Evolutionary conservation across 208 protist genomes (phyloP), one percentile per base, ranked within the genome.

Genomic region (Novymonas esmeraldas): DNA sequence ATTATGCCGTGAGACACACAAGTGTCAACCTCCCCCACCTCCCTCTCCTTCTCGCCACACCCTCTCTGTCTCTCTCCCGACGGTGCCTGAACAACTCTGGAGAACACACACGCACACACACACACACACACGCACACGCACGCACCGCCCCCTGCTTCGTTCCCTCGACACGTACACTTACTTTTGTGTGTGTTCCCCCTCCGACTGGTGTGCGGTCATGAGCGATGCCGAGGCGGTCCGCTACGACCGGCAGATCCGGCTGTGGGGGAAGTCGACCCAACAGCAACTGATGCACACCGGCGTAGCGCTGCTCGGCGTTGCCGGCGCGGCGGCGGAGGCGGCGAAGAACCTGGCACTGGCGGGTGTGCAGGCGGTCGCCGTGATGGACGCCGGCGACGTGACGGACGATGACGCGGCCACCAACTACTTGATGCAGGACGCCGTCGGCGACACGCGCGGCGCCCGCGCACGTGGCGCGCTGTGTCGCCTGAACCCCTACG

Each of bases 211-310:
- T 20, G 14, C 34, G 29, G 10, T 10, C 36, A 85, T 87, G 82
- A 82, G 63, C 44, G 59, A 61, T 2, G 87, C 82, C 6, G 91
- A 95, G 69, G 74, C 74, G 41, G 78, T 83, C 20, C 82, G 91
- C n/a, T 98, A 98, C 64, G 95, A 98, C 71, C 85, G 95, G 26
- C 95, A 98, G 64, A 89, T 98, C 7, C 84, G 95, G 13, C 72
- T 98, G 58, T 98, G 95, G 94, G 95, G 95, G 34, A 83, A 87
- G 50, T 79, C 87, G 18, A 85, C 92, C 14, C 95, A 98, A 77
- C 73, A 96, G 73, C 87, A 85, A 14, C 80, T 98, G 49, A 83
- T 65, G 68, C 44, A 69, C 39, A 87, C 90, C 10, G 62, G 73
- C 48, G 75, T 98, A 6, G 59, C 70, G 7, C 39, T 97, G 7